Base-by-base conservation (phyloP, 768 basidiomycete species). In the Rhizopogon vesiculosus region DNA sequence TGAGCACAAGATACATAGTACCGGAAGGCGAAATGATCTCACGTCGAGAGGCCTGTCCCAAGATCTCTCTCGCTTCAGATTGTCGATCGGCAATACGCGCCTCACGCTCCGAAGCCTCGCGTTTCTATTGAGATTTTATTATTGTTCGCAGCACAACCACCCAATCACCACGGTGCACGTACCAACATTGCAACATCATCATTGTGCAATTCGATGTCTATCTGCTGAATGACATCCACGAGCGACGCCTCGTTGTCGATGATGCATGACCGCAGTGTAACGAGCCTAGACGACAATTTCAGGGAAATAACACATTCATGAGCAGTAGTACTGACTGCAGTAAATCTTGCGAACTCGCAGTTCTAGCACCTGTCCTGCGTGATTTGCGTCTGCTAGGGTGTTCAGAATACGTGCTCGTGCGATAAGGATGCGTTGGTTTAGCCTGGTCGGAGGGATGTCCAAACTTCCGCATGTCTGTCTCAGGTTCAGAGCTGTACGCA, bases 401-500 rank as follows among this genome's bases (percentile, higher is more conserved):
- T 19, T 50, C 33, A 46, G 44, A 22, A 18, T 29, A n/a, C 22
- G 10, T 50, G 10, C 19, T 25, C 8, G 38, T 16, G 10, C 28
- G n/a, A 7, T 49, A n/a, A 33, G 38, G 48, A 18, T n/a, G 31
- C 7, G 31, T 25, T n/a, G 12, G 57, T 44, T 48, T 51, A n/a
- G 25, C n/a, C 51, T 55, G 57, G 10, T 33, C 29, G 6, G 61
- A 63, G 5, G 53, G 58, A 50, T 74, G 74, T 49, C 76, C 74
- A 13, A 73, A 69, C 56, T 74, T 78, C 44, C 75, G 71, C 15
- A 76, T 64, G 42, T 79, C 78, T 19, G 71, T 72, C 71, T 91
- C 89, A 35, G 87, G 87, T 62, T 91, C 89, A 1, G 89, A 89
- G 29, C 78, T 78, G 63, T 89, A 89, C 8, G 85, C 87, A 42